Percentiles rank a stretch among this genome's conserved stretches.
These are phyloP conservation scores for Fusarium agapanthi DNA, from an alignment of 2,329 filamentous ascomycete species.

Conservation along the genomic window DNA sequence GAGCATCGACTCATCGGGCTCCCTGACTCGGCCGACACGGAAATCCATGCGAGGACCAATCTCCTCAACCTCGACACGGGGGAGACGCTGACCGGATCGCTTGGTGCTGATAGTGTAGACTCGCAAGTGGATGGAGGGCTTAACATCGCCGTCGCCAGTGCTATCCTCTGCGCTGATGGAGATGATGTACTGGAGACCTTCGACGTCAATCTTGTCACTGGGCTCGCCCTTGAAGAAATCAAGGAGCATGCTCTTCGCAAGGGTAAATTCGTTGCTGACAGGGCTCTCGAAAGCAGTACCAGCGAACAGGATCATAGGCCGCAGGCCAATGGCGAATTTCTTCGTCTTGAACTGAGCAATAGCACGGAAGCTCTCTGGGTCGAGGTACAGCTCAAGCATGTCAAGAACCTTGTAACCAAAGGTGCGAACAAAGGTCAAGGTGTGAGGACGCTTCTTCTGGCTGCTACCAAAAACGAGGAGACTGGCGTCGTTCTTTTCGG, in stretches of 20 bases:
- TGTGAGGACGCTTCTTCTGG: slow-evolving; percentile 95
- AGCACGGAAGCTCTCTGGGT: slow-evolving; percentile 75
- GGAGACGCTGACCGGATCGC: slow-evolving; percentile 85
- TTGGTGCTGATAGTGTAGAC: slow-evolving; percentile 88
- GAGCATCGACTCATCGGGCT: slow-evolving; percentile 80
- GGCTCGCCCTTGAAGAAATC: slow-evolving; percentile 89
- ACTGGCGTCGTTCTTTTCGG: slow-evolving; percentile 92
- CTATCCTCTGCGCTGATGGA: slow-evolving; percentile 79
- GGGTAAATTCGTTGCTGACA: slow-evolving; percentile 79
- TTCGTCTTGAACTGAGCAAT: slow-evolving; percentile 79
- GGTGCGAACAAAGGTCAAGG: slow-evolving; percentile 81
- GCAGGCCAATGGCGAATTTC: slow-evolving; percentile 81
- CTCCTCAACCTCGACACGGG: slow-evolving; percentile 92
- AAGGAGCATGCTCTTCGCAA: slow-evolving; percentile 85
- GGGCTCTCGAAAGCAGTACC: slow-evolving; percentile 88
- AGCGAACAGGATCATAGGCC: slow-evolving; percentile 91
- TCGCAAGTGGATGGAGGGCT: slow-evolving; percentile 72
- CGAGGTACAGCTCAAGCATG: slow-evolving; percentile 90
- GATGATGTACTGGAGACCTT: slow-evolving; percentile 91
- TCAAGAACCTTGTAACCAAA: slow-evolving; percentile 91
- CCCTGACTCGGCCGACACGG: slow-evolving; percentile 79
- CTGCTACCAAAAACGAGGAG: slow-evolving; percentile 85
- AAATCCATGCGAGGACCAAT: slow-evolving; percentile 96
- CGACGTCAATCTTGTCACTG: slow-evolving; percentile 86
- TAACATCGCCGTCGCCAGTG: slow-evolving; percentile 53